Base-by-base conservation (phyloP, 2,329 filamentous ascomycete genomes). In the Aspergillus floridensis region DNA sequence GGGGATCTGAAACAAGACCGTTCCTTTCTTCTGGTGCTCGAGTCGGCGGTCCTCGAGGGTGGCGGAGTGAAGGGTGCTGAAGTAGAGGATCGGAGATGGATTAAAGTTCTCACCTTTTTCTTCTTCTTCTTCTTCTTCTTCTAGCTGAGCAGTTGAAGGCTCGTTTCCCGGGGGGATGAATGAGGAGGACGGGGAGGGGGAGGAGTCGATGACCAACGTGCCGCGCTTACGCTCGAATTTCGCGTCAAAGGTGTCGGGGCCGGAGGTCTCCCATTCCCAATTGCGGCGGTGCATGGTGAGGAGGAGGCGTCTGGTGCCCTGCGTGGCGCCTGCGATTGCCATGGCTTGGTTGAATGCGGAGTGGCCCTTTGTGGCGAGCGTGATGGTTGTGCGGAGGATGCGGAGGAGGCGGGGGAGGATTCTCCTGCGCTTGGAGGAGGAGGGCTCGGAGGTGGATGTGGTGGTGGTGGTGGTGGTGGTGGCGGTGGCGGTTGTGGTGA, bases 171-270 rank as follows among this genome's bases (percentile, higher is more conserved):
- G 14, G 5, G 16, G 6, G 38, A 8, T 16, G 14, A 5, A 7
- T 44, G 14, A 6, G 6, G 11, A 14, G 11, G 14, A 2, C 0
- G 76, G 66, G 21, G 72, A 71, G 46, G 44, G 68, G 0, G 69
- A 70, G 1, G 69, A 75, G 59, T 77, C 75, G 63, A 95, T 86
- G 69, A 90, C 92, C 0, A 87, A 84, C 59, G 89, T 84, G 0
- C 91, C 91, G 68, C 87, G 89, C 66, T 87, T 84, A 6, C 91
- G 91, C 29, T 86, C 80, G 68, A 82, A 90, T 5, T 91, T 82
- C 0, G 83, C 87, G 35, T 88, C 86, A 77, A 95, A 96, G 16
- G 88, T 87, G 0, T 92, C 80, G 0, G 91, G 91, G 0, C 91
- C 91, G 0, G 83, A 81, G 1, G 79, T 73, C 2, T 81, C 76